Base-by-base conservation (phyloP, 2,329 filamentous ascomycete species). In the Amauroascus verrucosus region DNA sequence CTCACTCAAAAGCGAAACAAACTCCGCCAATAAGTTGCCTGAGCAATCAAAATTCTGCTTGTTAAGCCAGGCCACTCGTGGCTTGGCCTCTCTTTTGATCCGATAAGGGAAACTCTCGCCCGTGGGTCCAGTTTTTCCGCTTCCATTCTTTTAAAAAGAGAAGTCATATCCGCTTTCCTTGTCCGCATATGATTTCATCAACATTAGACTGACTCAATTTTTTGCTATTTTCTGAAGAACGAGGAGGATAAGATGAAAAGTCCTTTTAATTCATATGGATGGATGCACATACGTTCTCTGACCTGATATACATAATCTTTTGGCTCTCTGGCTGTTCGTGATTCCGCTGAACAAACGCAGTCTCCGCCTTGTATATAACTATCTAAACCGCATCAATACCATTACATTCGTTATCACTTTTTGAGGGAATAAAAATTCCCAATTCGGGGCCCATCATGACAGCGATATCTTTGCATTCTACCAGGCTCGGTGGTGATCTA, bases 91-190 rank as follows among this genome's bases (percentile, higher is more conserved):
- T 24, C 9, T 20, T n/a, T 24, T 18, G n/a, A 6, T 32, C 18
- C 22, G 9, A 22, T 28, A 13, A 32, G 5, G 9, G 13, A 4
- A 30, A 33, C n/a, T 46, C 24, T 14, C 26, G 14, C 14, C 28
- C 14, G 4, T 7, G 7, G 28, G 14, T 2, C 20, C 26, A 6
- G 11, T 8, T 48, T 48, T 37, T 22, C 47, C 1, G 16, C 33
- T n/a, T 22, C n/a, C 7, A n/a, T 18, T 22, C 24, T 46, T 13
- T 38, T 51, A 8, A 43, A 51, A 44, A 51, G 48, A 51, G 48
- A 51, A 51, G 48, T 38, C 48, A 32, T 35, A 33, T 44, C 48
- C 48, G 48, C 38, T 13, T 26, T 16, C 26, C 18, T 18, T 16
- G n/a, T 7, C n/a, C 33, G 22, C 7, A 40, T 41, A 22, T 9